Evolutionary conservation across 306 rosid genomes (phyloP).

Genomic region (Corylus avellana): DNA sequence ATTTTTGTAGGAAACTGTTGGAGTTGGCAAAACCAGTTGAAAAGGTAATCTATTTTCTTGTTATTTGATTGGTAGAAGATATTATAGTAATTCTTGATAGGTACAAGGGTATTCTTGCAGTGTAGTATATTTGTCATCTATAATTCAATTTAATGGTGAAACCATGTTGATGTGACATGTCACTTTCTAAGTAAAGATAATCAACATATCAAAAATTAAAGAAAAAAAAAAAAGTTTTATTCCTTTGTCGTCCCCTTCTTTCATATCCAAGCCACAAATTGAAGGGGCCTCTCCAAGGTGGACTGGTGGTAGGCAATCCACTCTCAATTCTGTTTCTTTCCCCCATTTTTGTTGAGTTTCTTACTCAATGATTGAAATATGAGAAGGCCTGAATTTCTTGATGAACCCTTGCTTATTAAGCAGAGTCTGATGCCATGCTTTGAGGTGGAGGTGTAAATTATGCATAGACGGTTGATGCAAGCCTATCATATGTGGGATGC

Average conservation of each 20-base stretch:
- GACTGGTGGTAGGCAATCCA: neutral
- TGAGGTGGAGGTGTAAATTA: neutral
- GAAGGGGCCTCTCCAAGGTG: neutral
- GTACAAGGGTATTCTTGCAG: constrained; percentile 5
- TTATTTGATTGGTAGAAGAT: constrained; percentile 7
- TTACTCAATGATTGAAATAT: neutral
- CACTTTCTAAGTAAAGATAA: neutral
- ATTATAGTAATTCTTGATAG: constrained; percentile 15
- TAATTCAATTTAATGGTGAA: neutral
- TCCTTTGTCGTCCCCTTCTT: neutral
- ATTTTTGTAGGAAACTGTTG: constrained; percentile 46
- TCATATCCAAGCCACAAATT: neutral
- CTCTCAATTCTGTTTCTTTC: neutral
- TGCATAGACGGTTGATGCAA: neutral
- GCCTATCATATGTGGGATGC: neutral
- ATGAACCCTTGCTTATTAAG: neutral
- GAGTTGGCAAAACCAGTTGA: constrained; percentile 33
- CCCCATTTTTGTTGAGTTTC: neutral
- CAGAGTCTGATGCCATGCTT: neutral
- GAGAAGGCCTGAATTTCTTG: neutral
- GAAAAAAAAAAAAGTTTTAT: neutral
- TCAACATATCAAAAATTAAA: neutral
- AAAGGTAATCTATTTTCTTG: constrained; percentile 49
- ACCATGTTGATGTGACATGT: constrained; percentile 19
- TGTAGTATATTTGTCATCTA: neutral